These are phyloP conservation scores for Saccharomyces jurei DNA, from an alignment of 805 yeast genomes.

Conservation along the genomic window DNA sequence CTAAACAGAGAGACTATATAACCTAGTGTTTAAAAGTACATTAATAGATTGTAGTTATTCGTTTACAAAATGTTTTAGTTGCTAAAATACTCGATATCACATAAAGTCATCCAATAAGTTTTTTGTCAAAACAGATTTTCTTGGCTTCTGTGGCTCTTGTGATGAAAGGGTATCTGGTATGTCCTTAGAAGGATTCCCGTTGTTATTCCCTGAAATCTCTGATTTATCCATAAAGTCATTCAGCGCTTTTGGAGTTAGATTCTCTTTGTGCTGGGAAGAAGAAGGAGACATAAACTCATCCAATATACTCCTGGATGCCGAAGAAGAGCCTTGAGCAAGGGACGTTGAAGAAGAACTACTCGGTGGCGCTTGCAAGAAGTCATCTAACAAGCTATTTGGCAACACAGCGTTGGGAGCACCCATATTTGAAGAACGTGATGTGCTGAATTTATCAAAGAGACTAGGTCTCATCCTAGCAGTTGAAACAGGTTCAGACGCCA, in stretches of 20 bases:
- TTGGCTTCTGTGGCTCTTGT: background rate
- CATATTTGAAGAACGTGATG: background rate
- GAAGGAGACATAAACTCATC: slow-evolving; percentile 3
- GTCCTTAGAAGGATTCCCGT: slow-evolving; percentile 1
- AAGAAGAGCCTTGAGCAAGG: background rate
- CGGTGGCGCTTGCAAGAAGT: slow-evolving; percentile 5
- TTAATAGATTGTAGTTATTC: background rate
- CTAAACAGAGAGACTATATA: background rate
- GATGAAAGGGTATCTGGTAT: slow-evolving; percentile 2
- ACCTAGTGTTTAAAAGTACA: background rate
- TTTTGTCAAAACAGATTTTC: slow-evolving; percentile 13
- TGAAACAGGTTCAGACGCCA: slow-evolving; percentile 14
- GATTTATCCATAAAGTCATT: slow-evolving; percentile 5
- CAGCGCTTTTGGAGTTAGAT: slow-evolving; percentile 3
- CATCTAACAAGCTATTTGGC: slow-evolving; percentile 14
- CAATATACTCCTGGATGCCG: slow-evolving; percentile 3
- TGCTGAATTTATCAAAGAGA: slow-evolving; percentile 25
- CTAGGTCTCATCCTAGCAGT: slow-evolving; percentile 20
- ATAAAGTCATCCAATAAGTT: slow-evolving; percentile 30
- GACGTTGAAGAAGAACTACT: background rate
- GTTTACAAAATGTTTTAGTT: background rate
- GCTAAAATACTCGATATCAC: slow-evolving; percentile 10
- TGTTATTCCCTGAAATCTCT: background rate
- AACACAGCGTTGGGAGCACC: background rate
- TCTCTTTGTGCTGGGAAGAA: background rate